phyloP scores from a whole-genome alignment of 148 eudicot genomes.

The Agrostemma githago region DNA sequence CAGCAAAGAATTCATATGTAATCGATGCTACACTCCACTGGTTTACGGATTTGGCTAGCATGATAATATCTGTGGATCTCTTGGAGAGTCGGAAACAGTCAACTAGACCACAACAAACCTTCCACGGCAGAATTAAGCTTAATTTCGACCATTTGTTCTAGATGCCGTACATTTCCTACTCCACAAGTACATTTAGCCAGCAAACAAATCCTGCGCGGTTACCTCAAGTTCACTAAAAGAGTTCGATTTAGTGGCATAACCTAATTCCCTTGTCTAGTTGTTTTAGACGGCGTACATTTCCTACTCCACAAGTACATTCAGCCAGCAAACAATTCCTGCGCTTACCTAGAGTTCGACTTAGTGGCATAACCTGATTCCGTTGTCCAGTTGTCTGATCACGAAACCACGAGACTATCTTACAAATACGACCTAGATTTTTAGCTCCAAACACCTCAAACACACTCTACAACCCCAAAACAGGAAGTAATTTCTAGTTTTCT shows the following conservation, averaged over 20 bases:
- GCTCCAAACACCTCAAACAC: neutral
- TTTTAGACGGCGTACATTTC: neutral
- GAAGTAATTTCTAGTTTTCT: neutral
- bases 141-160: neutral
- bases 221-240: constrained; percentile 4
- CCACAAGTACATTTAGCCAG: neutral
- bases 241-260: neutral
- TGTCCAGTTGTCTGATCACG: neutral
- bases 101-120: neutral
- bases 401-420: neutral
- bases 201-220: neutral
- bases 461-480: neutral
- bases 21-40: neutral
- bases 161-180: neutral
- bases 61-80: neutral
- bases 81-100: neutral
- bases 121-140: neutral
- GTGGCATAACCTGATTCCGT: too few relatives aligned
- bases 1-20: neutral
- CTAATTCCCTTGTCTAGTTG: neutral
- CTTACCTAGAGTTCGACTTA: neutral
- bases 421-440: constrained; percentile 4
- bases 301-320: neutral
- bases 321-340: neutral
- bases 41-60: neutral